These are phyloP conservation scores for Symmetrospora coprosmae DNA, from an alignment of 768 basidiomycete genomes.

Conservation along the genomic window DNA sequence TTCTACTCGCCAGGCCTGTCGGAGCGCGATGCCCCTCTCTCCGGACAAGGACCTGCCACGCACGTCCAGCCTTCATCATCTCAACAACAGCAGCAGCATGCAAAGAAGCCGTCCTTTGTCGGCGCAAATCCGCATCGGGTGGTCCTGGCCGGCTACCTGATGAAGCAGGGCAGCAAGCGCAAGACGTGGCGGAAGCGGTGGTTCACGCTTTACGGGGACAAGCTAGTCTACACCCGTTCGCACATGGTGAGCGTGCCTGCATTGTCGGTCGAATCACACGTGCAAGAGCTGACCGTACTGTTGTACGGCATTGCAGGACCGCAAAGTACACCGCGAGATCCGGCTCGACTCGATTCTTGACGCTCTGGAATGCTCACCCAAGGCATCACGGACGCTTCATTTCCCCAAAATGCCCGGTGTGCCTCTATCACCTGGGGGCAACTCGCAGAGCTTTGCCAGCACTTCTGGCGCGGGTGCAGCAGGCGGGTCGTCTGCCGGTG, in stretches of 20 bases:
- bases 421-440: too few species aligned
- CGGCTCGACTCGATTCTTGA: constrained; percentile 73
- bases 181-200: constrained; percentile 92
- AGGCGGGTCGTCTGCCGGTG: too few species aligned
- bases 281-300: not conserved
- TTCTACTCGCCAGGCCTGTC: too few species aligned
- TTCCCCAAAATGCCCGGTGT: too few species aligned
- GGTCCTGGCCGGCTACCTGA: constrained; percentile 76
- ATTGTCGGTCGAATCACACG: not conserved
- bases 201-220: constrained; percentile 85
- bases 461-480: too few species aligned
- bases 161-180: constrained; percentile 81
- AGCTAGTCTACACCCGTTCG: constrained; percentile 70
- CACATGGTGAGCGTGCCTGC: constrained; percentile 64
- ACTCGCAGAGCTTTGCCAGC: too few species aligned
- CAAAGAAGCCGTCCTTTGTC: not conserved
- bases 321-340: constrained; percentile 73
- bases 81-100: not conserved
- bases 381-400: too few species aligned
- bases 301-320: constrained; percentile 50
- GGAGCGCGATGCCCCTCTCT: not conserved
- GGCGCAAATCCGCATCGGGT: constrained; percentile 50
- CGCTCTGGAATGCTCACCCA: constrained; percentile 59
- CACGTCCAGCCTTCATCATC: not conserved
- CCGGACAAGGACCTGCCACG: not conserved